These are phyloP conservation scores for Solanum rostratum DNA, from an alignment of 257 asterid species.

Conservation along the genomic window DNA sequence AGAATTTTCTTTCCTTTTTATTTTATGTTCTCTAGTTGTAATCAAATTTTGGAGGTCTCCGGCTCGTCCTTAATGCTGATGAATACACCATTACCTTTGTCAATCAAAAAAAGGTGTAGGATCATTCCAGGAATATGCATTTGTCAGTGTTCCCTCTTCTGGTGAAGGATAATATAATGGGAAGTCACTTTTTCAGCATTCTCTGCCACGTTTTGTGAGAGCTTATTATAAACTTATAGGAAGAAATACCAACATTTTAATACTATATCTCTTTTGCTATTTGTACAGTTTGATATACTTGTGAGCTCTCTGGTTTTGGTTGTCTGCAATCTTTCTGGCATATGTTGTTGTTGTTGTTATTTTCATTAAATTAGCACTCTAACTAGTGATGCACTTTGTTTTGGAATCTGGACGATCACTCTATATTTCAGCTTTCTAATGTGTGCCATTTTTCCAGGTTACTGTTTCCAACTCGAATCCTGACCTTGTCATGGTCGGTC, in stretches of 20 bases:
- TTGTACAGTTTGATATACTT: background rate
- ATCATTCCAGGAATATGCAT: background rate
- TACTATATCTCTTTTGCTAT: background rate
- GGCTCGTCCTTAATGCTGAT: too few relatives aligned
- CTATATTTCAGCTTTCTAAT: background rate
- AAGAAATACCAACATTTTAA: background rate
- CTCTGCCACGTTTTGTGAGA: background rate
- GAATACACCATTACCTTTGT: too few relatives aligned
- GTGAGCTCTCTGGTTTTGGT: background rate
- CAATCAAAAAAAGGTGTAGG: background rate
- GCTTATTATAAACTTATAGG: background rate
- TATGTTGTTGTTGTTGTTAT: background rate
- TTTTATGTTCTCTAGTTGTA: too few relatives aligned
- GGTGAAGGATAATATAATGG: background rate
- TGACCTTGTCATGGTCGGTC: constrained; percentile 95
- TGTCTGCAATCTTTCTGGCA: background rate
- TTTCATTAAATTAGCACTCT: background rate
- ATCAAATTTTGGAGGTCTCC: too few relatives aligned
- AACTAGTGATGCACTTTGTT: background rate
- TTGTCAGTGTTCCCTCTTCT: background rate
- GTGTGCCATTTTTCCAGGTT: constrained; percentile 32
- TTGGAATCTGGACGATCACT: background rate
- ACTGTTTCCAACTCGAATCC: constrained; percentile 90
- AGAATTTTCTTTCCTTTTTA: background rate
- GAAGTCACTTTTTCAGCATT: background rate